These are phyloP conservation scores for Ophiostoma ips DNA, from an alignment of 2,329 filamentous ascomycete species.

Conservation along the genomic window DNA sequence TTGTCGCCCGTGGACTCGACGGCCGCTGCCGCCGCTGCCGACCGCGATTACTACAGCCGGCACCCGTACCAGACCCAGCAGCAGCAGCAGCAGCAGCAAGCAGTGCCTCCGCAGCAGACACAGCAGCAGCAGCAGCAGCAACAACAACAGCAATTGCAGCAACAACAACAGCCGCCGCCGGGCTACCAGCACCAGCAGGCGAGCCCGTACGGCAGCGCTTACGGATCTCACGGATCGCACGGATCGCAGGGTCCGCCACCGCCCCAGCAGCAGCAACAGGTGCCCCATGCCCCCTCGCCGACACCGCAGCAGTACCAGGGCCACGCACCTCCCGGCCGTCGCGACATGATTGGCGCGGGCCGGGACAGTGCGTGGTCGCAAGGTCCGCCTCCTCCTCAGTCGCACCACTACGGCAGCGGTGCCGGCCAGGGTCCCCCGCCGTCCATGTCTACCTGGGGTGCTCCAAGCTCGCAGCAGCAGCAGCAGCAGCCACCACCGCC, in stretches of 20 bases:
- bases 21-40: conserved; percentile 20
- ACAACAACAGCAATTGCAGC: conserved; percentile 9
- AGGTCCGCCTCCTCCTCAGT: conserved; percentile 7
- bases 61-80: conserved; percentile 22
- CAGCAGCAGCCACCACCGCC: neutral
- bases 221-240: neutral
- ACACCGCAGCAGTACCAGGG: conserved; percentile 26
- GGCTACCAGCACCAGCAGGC: neutral
- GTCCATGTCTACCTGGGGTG: conserved; percentile 1
- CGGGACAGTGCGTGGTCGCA: conserved; percentile 25
- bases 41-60: conserved; percentile 34
- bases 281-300: conserved; percentile 8
- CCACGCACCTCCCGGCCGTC: conserved; percentile 30
- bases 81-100: conserved; percentile 19
- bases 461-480: conserved; percentile 10
- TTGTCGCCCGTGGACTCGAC: conserved; percentile 27
- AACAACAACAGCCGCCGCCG: conserved; percentile 13
- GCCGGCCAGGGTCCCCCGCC: conserved; percentile 5
- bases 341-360: conserved; percentile 26
- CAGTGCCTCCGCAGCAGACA: conserved; percentile 8
- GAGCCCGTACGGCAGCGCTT: conserved; percentile 1
- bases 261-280: too few species aligned
- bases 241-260: neutral
- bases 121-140: conserved; percentile 10
- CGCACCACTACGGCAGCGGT: conserved; percentile 10